Conservation (phyloP, 164 flowering plant genomes). For the Dillenia turbinata region DNA sequence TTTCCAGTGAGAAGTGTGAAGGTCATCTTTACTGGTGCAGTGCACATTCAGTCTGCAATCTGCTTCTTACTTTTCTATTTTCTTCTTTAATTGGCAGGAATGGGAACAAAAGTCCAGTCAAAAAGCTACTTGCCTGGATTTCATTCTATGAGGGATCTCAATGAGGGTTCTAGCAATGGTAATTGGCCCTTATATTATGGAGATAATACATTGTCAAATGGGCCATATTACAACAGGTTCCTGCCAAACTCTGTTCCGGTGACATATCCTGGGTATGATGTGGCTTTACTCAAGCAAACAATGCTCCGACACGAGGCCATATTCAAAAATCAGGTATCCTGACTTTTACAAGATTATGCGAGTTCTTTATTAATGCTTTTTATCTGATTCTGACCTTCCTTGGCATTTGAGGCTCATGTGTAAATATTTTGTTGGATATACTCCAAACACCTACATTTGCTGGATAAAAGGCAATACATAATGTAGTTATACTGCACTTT, state of each 20-base stretch:
- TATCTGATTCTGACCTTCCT: no score
- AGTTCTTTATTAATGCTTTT: no score
- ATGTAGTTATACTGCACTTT: no score
- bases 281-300: slow-evolving; percentile 63
- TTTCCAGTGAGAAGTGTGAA: no score
- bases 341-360: not conserved
- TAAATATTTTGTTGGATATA: no score
- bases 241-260: slow-evolving; percentile 33
- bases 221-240: slow-evolving; percentile 50
- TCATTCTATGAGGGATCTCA: slow-evolving; percentile 78
- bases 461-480: no score
- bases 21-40: no score
- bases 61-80: not conserved
- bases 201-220: slow-evolving; percentile 45
- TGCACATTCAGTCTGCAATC: no score
- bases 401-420: no score
- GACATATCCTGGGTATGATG: slow-evolving; percentile 48
- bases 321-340: slow-evolving; percentile 77
- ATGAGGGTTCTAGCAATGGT: slow-evolving; percentile 59
- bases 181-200: slow-evolving; percentile 62
- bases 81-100: slow-evolving; percentile 43
- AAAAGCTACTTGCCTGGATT: slow-evolving; percentile 62
- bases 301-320: slow-evolving; percentile 87
- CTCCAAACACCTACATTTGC: no score
- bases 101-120: slow-evolving; percentile 82